Conservation (phyloP, 306 rosid species). For the Luffa aegyptiaca region DNA sequence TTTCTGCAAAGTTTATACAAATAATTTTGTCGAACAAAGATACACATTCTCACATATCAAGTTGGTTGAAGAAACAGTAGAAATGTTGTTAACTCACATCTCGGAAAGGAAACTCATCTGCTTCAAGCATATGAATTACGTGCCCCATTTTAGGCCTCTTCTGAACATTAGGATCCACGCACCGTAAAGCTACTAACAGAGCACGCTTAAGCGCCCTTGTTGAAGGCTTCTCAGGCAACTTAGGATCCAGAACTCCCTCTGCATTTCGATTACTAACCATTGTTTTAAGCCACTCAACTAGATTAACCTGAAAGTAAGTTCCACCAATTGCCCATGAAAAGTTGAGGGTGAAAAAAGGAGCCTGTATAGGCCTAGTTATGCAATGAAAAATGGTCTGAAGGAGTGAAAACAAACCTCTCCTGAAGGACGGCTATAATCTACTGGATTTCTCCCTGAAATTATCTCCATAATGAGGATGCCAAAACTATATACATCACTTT, state of each 20-base stretch:
- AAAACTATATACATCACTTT: slow-evolving; percentile 52
- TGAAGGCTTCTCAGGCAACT: slow-evolving; percentile 47
- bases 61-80: not conserved
- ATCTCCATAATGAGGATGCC: slow-evolving; percentile 58
- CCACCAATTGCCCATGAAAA: slow-evolving; percentile 1
- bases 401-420: slow-evolving; percentile 37
- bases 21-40: not conserved
- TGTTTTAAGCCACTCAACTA: slow-evolving; percentile 53
- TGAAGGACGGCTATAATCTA: slow-evolving; percentile 42
- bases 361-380: not conserved
- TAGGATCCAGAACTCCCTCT: slow-evolving; percentile 47
- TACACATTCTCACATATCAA: not conserved
- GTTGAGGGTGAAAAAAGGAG: not conserved
- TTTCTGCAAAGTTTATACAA: not conserved
- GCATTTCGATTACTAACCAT: slow-evolving; percentile 51
- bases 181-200: slow-evolving; percentile 48
- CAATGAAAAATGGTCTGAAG: not conserved
- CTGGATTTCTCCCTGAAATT: slow-evolving; percentile 55
- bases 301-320: slow-evolving; percentile 36
- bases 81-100: slow-evolving; percentile 31
- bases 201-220: slow-evolving; percentile 53
- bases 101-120: slow-evolving; percentile 53
- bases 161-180: slow-evolving; percentile 48
- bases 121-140: slow-evolving; percentile 60
- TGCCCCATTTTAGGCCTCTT: slow-evolving; percentile 61